Base-by-base conservation (phyloP, 345 rosid genomes). In the Stellera chamaejasme region DNA sequence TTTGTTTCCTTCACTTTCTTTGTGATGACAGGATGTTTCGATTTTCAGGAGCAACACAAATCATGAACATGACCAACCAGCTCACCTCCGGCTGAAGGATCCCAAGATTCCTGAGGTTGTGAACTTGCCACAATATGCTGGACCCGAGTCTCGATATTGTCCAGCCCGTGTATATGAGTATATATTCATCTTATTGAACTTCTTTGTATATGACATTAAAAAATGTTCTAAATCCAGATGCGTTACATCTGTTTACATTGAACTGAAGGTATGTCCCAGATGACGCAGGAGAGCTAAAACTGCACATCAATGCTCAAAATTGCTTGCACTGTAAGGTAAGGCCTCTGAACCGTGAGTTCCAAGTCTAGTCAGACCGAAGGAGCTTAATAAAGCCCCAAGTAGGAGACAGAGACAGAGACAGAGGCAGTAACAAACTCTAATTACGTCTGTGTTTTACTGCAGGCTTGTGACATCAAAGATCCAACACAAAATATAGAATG, bases 151-250 rank as follows among this genome's bases (percentile, higher is more conserved):
- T 44, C 83, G 84, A 69, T 92, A 83, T 68, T 92, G 98, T 66
- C 98, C 96, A 60, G 98, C 96, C 49, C 89, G 90, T 69, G 98
- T 92, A 42, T 92, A 92, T 10, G 98, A 92, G 98, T 92, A 82
- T 32, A 80, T 49, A 55, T 55, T 62, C 56, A 44, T 55, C 5
- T 16, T 36, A 10, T 66, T 13, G 41, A 50, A 27, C 59, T 32
- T 2, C 44, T 50, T 58, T 63, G 45, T 0, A 19, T 59, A 55
- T 39, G 27, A 48, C 41, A 49, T 32, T 13, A 32, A 52, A 27
- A 32, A 52, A 27, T 41, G 42, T 25, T 27, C 42, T 61, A 11
- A 55, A 44, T 25, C 11, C 55, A 32, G 25, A 39, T 41, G 27
- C 19, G 28, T 63, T 46, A 66, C 28, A 50, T 67, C 25, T 48